These are phyloP conservation scores for Ascobolus immersus DNA, from an alignment of 495 filamentous ascomycete genomes.

Conservation along the genomic window DNA sequence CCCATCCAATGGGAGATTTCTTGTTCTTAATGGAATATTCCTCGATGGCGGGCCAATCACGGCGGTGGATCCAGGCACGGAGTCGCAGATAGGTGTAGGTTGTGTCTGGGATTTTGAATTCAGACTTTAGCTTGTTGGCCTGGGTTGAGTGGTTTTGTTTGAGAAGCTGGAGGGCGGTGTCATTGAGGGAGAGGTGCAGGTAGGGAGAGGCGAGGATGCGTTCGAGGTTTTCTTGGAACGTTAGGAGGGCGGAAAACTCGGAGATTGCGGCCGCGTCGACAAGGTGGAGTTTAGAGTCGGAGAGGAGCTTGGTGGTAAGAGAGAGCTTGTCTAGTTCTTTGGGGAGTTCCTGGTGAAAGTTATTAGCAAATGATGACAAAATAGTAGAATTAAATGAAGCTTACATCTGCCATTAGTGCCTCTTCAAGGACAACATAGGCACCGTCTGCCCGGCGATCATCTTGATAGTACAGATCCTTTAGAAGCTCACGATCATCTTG, in stretches of 20 bases:
- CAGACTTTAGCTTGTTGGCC: slow-evolving; percentile 61
- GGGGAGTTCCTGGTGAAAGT: slow-evolving; percentile 5
- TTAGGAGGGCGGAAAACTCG: slow-evolving; percentile 54
- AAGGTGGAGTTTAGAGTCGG: slow-evolving; percentile 55
- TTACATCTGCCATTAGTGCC: slow-evolving; percentile 16
- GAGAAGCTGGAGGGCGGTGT: slow-evolving; percentile 68
- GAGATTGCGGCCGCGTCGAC: slow-evolving; percentile 51
- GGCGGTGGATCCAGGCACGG: slow-evolving; percentile 62
- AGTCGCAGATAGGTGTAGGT: slow-evolving; percentile 77
- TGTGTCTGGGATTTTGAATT: slow-evolving; percentile 81
- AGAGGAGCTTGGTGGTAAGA: slow-evolving; percentile 51
- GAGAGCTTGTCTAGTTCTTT: slow-evolving; percentile 58
- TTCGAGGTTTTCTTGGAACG: slow-evolving; percentile 61
- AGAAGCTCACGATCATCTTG: slow-evolving; percentile 57
- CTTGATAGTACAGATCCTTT: slow-evolving; percentile 94
- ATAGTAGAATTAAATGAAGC: background rate
- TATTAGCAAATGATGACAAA: background rate
- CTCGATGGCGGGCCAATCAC: slow-evolving; percentile 81
- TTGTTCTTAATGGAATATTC: slow-evolving; percentile 42
- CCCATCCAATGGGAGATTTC: slow-evolving; percentile 92
- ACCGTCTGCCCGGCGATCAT: slow-evolving; percentile 75
- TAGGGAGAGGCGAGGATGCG: slow-evolving; percentile 45
- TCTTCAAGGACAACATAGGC: slow-evolving; percentile 66
- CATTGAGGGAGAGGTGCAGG: slow-evolving; percentile 61
- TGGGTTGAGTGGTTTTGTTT: slow-evolving; percentile 47